phyloP scores from a whole-genome alignment of 1,139 yeast species.

The Taphrina populina region DNA sequence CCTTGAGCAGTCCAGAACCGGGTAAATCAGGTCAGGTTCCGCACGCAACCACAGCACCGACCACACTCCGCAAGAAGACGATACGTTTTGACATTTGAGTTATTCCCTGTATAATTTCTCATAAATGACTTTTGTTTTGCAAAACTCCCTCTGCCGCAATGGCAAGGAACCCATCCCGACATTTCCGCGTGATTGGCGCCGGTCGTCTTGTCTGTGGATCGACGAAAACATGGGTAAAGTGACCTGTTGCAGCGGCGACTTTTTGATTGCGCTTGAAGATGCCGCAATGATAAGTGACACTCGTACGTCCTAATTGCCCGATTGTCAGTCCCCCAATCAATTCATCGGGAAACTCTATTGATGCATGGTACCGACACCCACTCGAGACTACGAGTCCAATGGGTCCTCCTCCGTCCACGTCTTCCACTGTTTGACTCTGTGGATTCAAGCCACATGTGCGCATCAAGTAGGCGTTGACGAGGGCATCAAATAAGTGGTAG shows the following conservation, averaged over 20 bases:
- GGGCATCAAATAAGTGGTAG: slow-evolving; percentile 26
- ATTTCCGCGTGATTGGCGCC: slow-evolving; percentile 2
- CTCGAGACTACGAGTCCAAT: slow-evolving; percentile 28
- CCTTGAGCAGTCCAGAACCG: background rate
- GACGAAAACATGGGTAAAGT: slow-evolving; percentile 28
- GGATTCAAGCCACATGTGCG: slow-evolving; percentile 8
- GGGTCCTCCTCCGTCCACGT: slow-evolving; percentile 1
- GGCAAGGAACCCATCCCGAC: slow-evolving; percentile 5
- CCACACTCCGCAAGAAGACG: no score
- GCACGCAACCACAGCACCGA: no score
- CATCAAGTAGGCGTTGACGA: slow-evolving; percentile 24
- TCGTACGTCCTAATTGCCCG: slow-evolving; percentile 11
- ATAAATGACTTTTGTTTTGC: background rate
- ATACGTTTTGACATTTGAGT: no score
- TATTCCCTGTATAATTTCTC: no score
- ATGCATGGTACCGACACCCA: slow-evolving; percentile 28
- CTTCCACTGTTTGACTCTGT: background rate
- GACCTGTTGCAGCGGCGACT: slow-evolving; percentile 21
- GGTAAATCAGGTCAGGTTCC: no score
- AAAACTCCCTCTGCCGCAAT: slow-evolving; percentile 1
- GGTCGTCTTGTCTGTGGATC: slow-evolving; percentile 30
- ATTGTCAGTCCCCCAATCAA: slow-evolving; percentile 12
- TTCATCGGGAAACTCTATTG: slow-evolving; percentile 25
- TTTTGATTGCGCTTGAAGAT: background rate
- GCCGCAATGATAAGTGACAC: slow-evolving; percentile 26